Evolutionary conservation across 1,284 basidiomycete genomes (phyloP), one percentile per base, ranked within the genome.

Genomic region (Rhodotorula mucilaginosa): DNA sequence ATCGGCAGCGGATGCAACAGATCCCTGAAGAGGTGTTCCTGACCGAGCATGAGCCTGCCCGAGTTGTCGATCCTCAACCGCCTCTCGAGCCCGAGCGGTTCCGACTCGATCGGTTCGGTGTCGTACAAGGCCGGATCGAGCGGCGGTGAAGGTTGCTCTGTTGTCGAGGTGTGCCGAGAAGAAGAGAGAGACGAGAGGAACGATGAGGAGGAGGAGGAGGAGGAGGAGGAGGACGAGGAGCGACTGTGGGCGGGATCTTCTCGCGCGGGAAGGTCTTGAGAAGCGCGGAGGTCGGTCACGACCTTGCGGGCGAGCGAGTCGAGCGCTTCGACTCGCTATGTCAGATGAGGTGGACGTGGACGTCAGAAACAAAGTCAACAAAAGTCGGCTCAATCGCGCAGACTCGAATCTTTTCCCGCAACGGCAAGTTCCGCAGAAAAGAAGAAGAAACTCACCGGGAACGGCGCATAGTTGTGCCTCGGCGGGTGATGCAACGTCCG

Each of bases 381-480:
- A 23, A 21, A 19, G 57, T 16, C 57, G 21, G 39, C 19, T 18
- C 12, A 8, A 13, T n/a, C 4, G 15, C 21, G 34, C 34, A 34
- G 8, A 34, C 34, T 34, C 34, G 6, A 5, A 34, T 34, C 34
- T 8, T 34, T 34, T 8, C 34, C 34, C 34, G 34, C 8, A 2
- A 4, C 0, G 12, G 8, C 6, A 44, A 15, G 5, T 21, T 21
- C 26, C 8, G 51, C 1, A 31, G 26, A 3, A 3, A 21, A n/a
- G 7, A 15, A 34, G 34, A 34, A 34, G 34, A 12, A 6, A 49
- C 73, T 47, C 15, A 76, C 74, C 5, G 73, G 73, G 47, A 69
- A 76, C 5, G 75, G 73, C 31, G 75, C 73, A 56, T 76, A 72
- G 52, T 76, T 76, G 60, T 76, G 75, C 54, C 73, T 54, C 51